Base-by-base conservation (phyloP, 768 basidiomycete genomes). In the Leccinellum luteum region DNA sequence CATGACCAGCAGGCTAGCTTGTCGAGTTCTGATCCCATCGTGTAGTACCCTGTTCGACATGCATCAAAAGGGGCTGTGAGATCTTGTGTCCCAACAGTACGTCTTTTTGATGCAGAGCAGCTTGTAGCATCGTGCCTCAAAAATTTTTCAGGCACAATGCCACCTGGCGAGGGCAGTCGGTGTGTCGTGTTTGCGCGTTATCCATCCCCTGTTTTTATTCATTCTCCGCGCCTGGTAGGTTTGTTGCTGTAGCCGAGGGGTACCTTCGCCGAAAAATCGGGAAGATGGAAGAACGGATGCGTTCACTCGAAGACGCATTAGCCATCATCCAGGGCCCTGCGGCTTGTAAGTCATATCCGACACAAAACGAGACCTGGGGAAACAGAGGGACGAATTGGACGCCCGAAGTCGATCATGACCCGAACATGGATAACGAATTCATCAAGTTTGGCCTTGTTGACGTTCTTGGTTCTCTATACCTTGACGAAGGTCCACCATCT, bases 91-190 rank as follows among this genome's bases (percentile, higher is more conserved):
- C 82, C 14, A 83, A 82, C 61, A 79, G 82, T 79, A 59, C 25
- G 71, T 61, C 35, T 58, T 47, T 17, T 38, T 25, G n/a, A 28
- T 50, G 25, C 12, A 32, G 17, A 12, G 15, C 35, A 23, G 14
- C 3, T 51, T 34, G 27, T 25, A 35, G 21, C 3, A 8, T 27
- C 21, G 15, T 14, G 15, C 35, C 23, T 43, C 45, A 13, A 34
- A 14, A 34, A 9, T 9, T 34, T 51, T 48, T 34, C 23, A 83
- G 81, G 77, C 21, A 80, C 78, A 14, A 78, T 83, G 47, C 81
- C 82, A 9, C 80, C 80, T 10, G 82, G 82, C 25, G 79, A 82
- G 61, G 82, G 81, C 17, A 81, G 79, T 61, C 78, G 81, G 76
- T 79, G 59, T 55, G 28, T 28, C 6, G 6, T 28, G 78, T 64